Conservation (phyloP, 768 basidiomycete genomes). For the Tricholoma terreum region DNA sequence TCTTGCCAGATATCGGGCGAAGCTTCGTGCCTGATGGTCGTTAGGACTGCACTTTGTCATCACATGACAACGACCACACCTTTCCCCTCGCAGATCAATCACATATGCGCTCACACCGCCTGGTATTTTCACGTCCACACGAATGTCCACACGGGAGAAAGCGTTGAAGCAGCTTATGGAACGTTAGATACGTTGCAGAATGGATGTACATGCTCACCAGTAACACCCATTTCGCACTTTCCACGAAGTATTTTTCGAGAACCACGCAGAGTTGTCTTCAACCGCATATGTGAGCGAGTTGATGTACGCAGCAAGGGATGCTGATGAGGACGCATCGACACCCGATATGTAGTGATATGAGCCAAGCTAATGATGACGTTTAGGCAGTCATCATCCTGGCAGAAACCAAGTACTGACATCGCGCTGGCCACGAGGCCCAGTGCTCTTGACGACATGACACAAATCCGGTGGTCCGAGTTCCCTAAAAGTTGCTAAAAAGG, state of each 20-base stretch:
- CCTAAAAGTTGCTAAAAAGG: slow-evolving; percentile 77
- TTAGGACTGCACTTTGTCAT: not conserved
- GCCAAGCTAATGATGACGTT: slow-evolving; percentile 55
- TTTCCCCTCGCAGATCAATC: slow-evolving; percentile 90
- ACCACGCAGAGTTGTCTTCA: slow-evolving; percentile 91
- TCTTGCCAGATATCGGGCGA: slow-evolving; percentile 96
- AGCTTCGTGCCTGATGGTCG: slow-evolving; percentile 69
- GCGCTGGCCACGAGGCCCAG: slow-evolving; percentile 76
- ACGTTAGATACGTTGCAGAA: not conserved
- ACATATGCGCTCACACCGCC: slow-evolving; percentile 95
- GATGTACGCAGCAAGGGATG: slow-evolving; percentile 95
- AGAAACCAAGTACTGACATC: slow-evolving; percentile 57
- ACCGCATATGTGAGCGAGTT: slow-evolving; percentile 97
- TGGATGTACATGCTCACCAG: slow-evolving; percentile 52
- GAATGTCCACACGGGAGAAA: slow-evolving; percentile 93
- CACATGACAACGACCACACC: slow-evolving; percentile 46
- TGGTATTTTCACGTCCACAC: slow-evolving; percentile 98
- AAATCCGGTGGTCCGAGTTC: slow-evolving; percentile 98
- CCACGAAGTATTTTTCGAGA: slow-evolving; percentile 79
- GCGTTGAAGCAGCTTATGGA: slow-evolving; percentile 90
- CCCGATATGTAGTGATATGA: slow-evolving; percentile 98
- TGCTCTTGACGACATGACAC: slow-evolving; percentile 92
- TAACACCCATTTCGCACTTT: slow-evolving; percentile 92
- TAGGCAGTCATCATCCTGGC: not conserved
- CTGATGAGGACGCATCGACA: slow-evolving; percentile 98